Percentiles rank a stretch among this genome's conserved stretches.
Conservation (phyloP, 306 rosid genomes). For the Dryas alaskensis region DNA sequence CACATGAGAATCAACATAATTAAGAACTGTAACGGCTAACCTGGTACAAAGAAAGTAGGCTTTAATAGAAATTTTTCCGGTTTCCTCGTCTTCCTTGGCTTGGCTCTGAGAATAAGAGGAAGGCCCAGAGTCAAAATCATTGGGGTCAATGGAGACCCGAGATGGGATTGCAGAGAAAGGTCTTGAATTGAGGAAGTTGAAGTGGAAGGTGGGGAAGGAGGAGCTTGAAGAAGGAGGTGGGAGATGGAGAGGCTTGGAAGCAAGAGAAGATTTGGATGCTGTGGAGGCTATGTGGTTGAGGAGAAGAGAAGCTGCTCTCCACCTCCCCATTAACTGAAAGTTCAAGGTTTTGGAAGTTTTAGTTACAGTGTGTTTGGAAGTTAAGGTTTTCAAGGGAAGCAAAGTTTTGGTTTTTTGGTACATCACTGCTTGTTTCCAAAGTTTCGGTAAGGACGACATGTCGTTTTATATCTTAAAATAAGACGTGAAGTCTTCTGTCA, state of each 20-base stretch:
- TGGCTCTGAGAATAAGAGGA: conserved; percentile 14
- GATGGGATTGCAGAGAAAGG: conserved; percentile 57
- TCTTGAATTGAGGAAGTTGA: conserved; percentile 33
- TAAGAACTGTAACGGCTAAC: conserved; percentile 29
- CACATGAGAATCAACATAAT: conserved; percentile 16
- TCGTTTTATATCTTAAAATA: background rate
- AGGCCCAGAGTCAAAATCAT: conserved; percentile 42
- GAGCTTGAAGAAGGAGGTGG: background rate
- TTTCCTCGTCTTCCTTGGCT: conserved; percentile 34
- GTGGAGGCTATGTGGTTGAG: conserved; percentile 32
- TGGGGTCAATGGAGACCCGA: conserved; percentile 25
- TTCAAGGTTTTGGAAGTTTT: background rate
- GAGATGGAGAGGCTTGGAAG: conserved; percentile 19
- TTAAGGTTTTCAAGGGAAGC: background rate
- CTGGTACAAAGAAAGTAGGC: conserved; percentile 91
- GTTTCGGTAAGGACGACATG: background rate
- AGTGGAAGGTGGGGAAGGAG: conserved; percentile 25
- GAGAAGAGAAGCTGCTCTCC: conserved; percentile 64
- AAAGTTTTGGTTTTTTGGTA: background rate
- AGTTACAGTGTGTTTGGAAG: background rate
- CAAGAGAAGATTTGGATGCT: conserved; percentile 31
- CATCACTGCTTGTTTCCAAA: background rate
- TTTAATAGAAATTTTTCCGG: conserved; percentile 67
- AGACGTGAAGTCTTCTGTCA: background rate
- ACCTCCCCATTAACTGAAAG: conserved; percentile 76